phyloP scores from a whole-genome alignment of 257 asterid genomes.

The Agastache rugosa region DNA sequence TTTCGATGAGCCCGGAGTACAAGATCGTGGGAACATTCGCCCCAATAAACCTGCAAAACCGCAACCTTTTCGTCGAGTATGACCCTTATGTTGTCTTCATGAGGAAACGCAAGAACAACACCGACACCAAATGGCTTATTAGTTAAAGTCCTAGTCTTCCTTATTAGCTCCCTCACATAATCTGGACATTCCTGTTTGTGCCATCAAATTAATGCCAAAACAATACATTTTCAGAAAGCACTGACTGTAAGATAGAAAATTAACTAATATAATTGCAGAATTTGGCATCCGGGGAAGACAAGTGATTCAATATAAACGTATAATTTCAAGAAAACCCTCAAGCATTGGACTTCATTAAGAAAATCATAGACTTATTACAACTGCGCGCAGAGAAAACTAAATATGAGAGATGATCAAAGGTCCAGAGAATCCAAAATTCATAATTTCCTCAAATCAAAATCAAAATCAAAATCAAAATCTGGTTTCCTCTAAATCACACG shows the following conservation, averaged over 20 bases:
- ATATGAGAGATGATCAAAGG: neutral
- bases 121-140: conserved; percentile 90
- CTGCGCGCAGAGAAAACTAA: neutral
- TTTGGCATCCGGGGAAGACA: neutral
- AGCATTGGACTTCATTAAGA: neutral
- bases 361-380: neutral
- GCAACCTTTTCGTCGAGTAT: conserved; percentile 89
- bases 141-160: conserved; percentile 77
- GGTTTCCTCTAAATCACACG: neutral
- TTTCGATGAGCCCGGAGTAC: conserved; percentile 77
- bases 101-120: conserved; percentile 86
- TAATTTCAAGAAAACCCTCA: neutral
- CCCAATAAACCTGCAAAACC: conserved; percentile 86
- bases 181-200: conserved; percentile 82
- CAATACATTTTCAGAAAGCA: neutral
- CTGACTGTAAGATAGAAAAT: neutral
- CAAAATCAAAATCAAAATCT: neutral
- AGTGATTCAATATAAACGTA: neutral
- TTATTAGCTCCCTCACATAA: conserved; percentile 63
- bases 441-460: neutral
- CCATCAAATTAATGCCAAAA: conserved; percentile 6
- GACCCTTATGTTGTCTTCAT: conserved; percentile 74
- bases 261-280: neutral
- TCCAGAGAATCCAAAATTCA: neutral
- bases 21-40: conserved; percentile 68